Conservation (phyloP, 768 basidiomycete species). For the Suillus luteus region DNA sequence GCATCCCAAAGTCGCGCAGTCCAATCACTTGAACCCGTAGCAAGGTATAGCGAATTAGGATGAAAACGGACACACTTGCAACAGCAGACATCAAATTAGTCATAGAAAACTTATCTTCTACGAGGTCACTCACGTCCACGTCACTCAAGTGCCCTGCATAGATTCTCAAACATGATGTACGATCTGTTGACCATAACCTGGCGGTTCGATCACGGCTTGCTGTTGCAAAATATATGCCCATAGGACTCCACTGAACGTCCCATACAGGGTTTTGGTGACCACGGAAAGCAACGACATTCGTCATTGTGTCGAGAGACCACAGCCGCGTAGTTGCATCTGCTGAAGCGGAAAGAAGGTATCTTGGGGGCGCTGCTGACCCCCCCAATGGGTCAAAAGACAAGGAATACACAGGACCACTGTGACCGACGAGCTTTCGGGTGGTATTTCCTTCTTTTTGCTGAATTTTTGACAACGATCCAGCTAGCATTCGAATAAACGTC, state of each 20-base stretch:
- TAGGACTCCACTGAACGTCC: constrained; percentile 99
- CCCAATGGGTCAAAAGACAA: constrained; percentile 90
- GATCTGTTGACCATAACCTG: constrained; percentile 93
- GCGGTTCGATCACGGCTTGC: constrained; percentile 94
- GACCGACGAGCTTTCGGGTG: constrained; percentile 94
- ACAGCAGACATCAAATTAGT: constrained; percentile 9
- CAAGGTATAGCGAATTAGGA: constrained; percentile 95
- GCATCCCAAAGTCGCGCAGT: constrained; percentile 98
- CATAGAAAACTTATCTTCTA: neutral
- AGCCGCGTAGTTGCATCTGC: constrained; percentile 89
- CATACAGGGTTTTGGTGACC: constrained; percentile 98
- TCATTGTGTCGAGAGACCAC: constrained; percentile 95
- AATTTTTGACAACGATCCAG: constrained; percentile 56
- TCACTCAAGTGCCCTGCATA: constrained; percentile 97
- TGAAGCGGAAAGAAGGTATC: constrained; percentile 87
- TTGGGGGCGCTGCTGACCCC: constrained; percentile 85
- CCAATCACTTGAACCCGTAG: constrained; percentile 95
- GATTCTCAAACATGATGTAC: constrained; percentile 81
- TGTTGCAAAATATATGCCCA: constrained; percentile 98
- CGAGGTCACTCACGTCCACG: constrained; percentile 76
- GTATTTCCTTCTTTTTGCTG: constrained; percentile 77
- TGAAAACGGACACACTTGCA: constrained; percentile 91
- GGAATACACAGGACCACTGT: constrained; percentile 95
- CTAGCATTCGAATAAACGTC: constrained; percentile 37
- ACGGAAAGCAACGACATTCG: constrained; percentile 90